Evolutionary conservation across 2,329 filamentous ascomycete genomes (phyloP).

Genomic region (Neophaeococcomyces mojaviensis): DNA sequence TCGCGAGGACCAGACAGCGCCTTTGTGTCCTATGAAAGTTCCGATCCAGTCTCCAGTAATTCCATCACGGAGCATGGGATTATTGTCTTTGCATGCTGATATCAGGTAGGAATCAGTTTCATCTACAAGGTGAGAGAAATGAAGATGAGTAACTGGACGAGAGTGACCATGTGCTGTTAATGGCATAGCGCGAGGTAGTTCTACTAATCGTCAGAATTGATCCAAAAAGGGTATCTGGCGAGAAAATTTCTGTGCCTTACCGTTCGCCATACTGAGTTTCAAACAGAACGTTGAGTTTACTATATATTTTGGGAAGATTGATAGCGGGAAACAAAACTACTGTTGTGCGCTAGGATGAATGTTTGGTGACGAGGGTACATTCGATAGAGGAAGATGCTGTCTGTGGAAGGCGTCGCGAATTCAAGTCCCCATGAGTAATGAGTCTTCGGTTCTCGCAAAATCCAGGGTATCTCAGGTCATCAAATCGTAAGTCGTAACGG

Average conservation of each 20-base stretch:
- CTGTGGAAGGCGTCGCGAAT: not conserved
- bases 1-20: conserved; percentile 92
- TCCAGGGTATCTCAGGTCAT: conserved; percentile 9
- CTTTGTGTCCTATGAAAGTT: conserved; percentile 96
- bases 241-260: not conserved
- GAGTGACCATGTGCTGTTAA: conserved; percentile 93
- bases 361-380: not conserved
- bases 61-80: conserved; percentile 95
- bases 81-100: conserved; percentile 94
- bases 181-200: conserved; percentile 61
- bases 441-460: not conserved
- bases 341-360: not conserved
- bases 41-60: conserved; percentile 97
- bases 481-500: conserved; percentile 9
- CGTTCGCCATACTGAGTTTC: conserved; percentile 4
- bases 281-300: not conserved
- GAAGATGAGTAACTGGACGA: conserved; percentile 81
- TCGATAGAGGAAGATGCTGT: not conserved
- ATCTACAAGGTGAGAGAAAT: conserved; percentile 76
- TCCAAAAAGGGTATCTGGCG: not conserved
- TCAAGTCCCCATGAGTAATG: not conserved
- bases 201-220: conserved; percentile 20
- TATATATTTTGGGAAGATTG: not conserved
- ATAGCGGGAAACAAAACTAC: not conserved
- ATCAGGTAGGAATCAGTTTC: conserved; percentile 86